Evolutionary conservation across 768 basidiomycete genomes (phyloP).

Genomic region (Fistulinella prunicolor): DNA sequence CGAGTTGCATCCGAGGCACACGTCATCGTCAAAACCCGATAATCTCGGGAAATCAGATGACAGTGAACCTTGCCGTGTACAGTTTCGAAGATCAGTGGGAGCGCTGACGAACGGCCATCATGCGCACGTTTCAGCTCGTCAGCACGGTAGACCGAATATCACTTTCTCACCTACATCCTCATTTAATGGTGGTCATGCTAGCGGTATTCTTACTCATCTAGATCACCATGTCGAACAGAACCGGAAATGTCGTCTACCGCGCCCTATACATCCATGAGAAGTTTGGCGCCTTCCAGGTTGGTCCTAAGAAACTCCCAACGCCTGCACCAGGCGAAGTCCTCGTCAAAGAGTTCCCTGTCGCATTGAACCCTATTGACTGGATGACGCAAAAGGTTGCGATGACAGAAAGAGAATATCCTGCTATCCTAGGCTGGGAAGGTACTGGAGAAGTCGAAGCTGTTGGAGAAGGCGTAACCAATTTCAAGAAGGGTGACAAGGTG

Average conservation of each 20-base stretch:
- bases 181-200: too few relatives aligned
- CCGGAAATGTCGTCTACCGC: neutral
- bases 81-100: too few relatives aligned
- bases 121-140: too few relatives aligned
- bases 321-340: conserved; percentile 41
- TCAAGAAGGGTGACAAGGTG: conserved; percentile 34
- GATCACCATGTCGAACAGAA: neutral
- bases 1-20: too few relatives aligned
- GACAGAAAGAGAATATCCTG: conserved; percentile 32
- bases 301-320: conserved; percentile 19
- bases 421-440: conserved; percentile 33
- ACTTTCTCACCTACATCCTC: too few relatives aligned
- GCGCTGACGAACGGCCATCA: too few relatives aligned
- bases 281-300: neutral
- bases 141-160: too few relatives aligned
- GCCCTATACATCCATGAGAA: neutral
- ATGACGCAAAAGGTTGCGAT: conserved; percentile 1
- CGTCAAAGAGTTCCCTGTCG: conserved; percentile 37
- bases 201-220: neutral
- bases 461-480: conserved; percentile 36
- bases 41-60: too few relatives aligned
- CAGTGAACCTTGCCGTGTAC: too few relatives aligned
- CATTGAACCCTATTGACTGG: conserved; percentile 43
- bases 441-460: conserved; percentile 39
- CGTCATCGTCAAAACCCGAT: too few relatives aligned